Evolutionary conservation across 108 stramenopile genomes (phyloP), one percentile per base, ranked within the genome.

Genomic region (Skeletonema grethae): DNA sequence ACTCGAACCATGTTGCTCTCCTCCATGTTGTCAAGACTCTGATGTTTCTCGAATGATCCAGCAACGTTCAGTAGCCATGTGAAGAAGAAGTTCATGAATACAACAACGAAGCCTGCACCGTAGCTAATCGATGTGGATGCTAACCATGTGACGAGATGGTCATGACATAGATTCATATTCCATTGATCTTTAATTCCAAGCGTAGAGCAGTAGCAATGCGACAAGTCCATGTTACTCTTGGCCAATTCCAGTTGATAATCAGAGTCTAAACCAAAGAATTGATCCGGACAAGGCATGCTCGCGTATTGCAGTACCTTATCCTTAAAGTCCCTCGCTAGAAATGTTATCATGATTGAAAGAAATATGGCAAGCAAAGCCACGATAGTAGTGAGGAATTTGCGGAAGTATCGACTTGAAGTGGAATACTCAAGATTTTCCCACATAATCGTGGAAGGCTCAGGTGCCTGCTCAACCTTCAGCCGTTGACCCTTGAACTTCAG

Each of bases 361-460:
- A 69, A 36, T 24, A 88, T 63, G 25, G 82, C 79, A 46, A 84
- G 24, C 59, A 85, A 61, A 6, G 87, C 81, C 31, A 88, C 70
- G 13, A 58, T 60, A 11, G 80, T 70, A 24, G 87, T 88, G 41
- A 82, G 57, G 48, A 69, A 72, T 66, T 85, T 82, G 13, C 87
- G 67, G 32, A 65, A 45, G 69, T 57, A 72, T 6, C 87, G 75
- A 34, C 69, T 69, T 29, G 38, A 59, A 24, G 58, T 67, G 18
- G 80, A 69, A 29, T 55, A 69, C 55, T 82, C 83, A 29, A 88
- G 57, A 70, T 88, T 88, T 32, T 88, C 88, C 88, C 88, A 88
- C 29, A 88, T 80, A 71, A 88, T 84, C n/a, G 83, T 84, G 31
- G 85, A 86, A n/a, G 88, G 84, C 46, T 88, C 85, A 10, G 88